These are phyloP conservation scores for Hymenoscyphus linearis DNA, from an alignment of 2,329 filamentous ascomycete species.

Conservation along the genomic window DNA sequence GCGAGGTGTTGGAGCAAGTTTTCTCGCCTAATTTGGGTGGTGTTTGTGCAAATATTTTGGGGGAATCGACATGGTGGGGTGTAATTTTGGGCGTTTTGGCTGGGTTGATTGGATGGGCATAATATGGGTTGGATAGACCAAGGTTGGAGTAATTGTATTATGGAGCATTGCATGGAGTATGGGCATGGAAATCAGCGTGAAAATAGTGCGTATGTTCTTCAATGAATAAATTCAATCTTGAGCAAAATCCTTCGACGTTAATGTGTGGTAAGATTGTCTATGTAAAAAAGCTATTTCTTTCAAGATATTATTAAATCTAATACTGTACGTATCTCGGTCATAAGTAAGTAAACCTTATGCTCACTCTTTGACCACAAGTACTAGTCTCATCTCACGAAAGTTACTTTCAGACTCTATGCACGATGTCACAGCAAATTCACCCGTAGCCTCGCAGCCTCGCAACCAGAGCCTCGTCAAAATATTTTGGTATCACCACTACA, in stretches of 20 bases:
- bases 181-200: background rate
- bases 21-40: slow-evolving; percentile 32
- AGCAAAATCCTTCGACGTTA: background rate
- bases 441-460: slow-evolving; percentile 5
- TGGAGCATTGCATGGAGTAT: background rate
- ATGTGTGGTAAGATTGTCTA: too few relatives aligned
- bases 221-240: background rate
- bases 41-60: background rate
- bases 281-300: background rate
- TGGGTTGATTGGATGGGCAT: background rate
- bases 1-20: slow-evolving; percentile 57
- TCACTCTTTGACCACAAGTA: too few relatives aligned
- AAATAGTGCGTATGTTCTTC: background rate
- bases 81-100: background rate
- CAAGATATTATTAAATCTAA: too few relatives aligned
- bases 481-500: background rate
- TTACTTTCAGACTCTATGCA: too few relatives aligned
- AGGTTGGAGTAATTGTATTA: background rate
- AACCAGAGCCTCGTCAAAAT: background rate
- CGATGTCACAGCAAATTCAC: too few relatives aligned
- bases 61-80: background rate
- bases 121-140: background rate
- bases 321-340: too few relatives aligned
- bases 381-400: too few relatives aligned
- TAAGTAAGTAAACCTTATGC: too few relatives aligned